Conservation (phyloP, 2,329 filamentous ascomycete genomes). For the Fusarium sp. region DNA sequence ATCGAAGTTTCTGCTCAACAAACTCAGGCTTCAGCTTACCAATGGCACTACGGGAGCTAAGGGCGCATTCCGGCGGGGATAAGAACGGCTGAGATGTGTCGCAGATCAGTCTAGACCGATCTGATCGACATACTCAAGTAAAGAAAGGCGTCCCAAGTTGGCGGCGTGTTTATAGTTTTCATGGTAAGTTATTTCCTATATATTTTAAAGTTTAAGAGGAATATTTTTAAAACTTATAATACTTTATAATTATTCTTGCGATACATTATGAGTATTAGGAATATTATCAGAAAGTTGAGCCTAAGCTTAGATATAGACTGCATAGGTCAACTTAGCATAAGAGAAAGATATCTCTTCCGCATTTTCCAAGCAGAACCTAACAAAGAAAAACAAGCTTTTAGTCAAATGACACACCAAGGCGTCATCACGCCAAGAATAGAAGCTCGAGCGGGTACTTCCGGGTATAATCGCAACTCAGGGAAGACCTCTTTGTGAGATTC, state of each 20-base stretch:
- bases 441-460: constrained; percentile 21
- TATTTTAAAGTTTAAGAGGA: neutral
- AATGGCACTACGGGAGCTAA: constrained; percentile 22
- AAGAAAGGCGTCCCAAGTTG: neutral
- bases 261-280: no score
- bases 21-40: constrained; percentile 13
- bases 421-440: constrained; percentile 3
- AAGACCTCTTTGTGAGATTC: neutral
- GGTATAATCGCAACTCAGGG: neutral
- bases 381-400: constrained; percentile 4
- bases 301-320: no score
- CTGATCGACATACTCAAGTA: constrained; percentile 6
- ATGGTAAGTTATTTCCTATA: constrained; percentile 16
- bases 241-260: no score
- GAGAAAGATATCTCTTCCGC: no score
- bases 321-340: neutral
- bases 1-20: constrained; percentile 5
- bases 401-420: neutral
- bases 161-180: neutral
- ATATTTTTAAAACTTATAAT: no score
- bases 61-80: constrained; percentile 14
- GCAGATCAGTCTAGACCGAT: constrained; percentile 3
- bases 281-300: no score
- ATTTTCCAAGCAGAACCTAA: no score
- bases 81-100: constrained; percentile 14